These are phyloP conservation scores for Bothriochloa decipiens DNA, from an alignment of 176 grass and related monocot genomes.

Conservation along the genomic window DNA sequence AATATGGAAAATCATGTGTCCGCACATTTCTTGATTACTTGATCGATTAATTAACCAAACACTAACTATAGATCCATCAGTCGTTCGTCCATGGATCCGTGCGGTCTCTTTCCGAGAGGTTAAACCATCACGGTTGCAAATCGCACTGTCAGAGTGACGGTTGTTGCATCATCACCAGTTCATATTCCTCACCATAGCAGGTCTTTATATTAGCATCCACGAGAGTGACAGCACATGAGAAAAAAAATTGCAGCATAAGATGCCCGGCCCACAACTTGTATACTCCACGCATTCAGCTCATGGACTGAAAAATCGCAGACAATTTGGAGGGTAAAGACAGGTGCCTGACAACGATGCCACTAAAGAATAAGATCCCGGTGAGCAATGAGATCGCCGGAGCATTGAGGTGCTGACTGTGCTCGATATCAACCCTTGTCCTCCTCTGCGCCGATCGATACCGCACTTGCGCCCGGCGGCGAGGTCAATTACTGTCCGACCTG, in stretches of 20 bases:
- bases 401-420: constrained; percentile 45
- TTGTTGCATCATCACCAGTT: constrained; percentile 17
- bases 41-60: constrained; percentile 13
- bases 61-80: background rate
- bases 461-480: too few species aligned
- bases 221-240: background rate
- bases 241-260: constrained; percentile 13
- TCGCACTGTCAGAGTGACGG: constrained; percentile 43
- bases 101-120: constrained; percentile 10
- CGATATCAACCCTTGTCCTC: constrained; percentile 29
- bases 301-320: background rate
- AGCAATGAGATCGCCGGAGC: constrained; percentile 34
- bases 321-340: background rate
- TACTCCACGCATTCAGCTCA: background rate
- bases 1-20: too few species aligned
- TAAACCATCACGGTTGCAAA: constrained; percentile 34
- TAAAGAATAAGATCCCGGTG: background rate
- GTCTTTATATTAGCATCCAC: constrained; percentile 14
- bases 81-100: background rate
- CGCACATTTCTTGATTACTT: background rate
- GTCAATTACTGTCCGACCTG: constrained; percentile 44
- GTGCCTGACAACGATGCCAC: too few species aligned
- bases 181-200: background rate
- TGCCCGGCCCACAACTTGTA: background rate
- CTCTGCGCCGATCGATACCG: too few species aligned